Evolutionary conservation across 192 early-diverging fungal species (phyloP).

Genomic region (Cladochytrium replicatum): DNA sequence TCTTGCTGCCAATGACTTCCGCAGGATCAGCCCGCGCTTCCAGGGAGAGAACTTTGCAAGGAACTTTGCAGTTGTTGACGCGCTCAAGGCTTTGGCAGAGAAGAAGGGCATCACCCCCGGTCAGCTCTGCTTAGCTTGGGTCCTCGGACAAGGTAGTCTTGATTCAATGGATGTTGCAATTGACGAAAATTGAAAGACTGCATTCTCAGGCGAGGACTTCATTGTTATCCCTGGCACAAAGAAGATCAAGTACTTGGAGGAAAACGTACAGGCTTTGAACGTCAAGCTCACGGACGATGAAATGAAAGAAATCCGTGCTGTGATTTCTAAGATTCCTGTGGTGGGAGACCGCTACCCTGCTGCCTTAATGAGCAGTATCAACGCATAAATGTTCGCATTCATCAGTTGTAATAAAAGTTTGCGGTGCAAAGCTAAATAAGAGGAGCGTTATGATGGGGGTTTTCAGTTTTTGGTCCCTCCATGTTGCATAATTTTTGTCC

Average conservation of each 20-base stretch:
- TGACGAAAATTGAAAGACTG: no score
- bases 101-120: slow-evolving; percentile 32
- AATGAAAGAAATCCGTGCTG: slow-evolving; percentile 9
- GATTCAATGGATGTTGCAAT: no score
- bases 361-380: background rate
- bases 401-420: no score
- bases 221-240: slow-evolving; percentile 40
- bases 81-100: slow-evolving; percentile 23
- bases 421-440: no score
- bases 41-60: slow-evolving; percentile 45
- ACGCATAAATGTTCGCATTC: no score
- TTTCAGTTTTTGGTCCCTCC: no score
- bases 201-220: slow-evolving; percentile 17
- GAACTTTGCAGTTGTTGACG: slow-evolving; percentile 36
- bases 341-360: slow-evolving; percentile 16
- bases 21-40: slow-evolving; percentile 45
- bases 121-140: slow-evolving; percentile 60
- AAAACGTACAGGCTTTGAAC: slow-evolving; percentile 15
- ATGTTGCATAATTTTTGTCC: no score
- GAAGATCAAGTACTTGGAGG: slow-evolving; percentile 17
- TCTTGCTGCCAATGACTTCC: slow-evolving; percentile 40
- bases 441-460: no score
- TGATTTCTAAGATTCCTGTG: slow-evolving; percentile 9
- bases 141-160: slow-evolving; percentile 46
- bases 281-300: slow-evolving; percentile 22